Evolutionary conservation across 1,284 basidiomycete species (phyloP), one percentile per base, ranked within the genome.

Genomic region (Somion occarium): DNA sequence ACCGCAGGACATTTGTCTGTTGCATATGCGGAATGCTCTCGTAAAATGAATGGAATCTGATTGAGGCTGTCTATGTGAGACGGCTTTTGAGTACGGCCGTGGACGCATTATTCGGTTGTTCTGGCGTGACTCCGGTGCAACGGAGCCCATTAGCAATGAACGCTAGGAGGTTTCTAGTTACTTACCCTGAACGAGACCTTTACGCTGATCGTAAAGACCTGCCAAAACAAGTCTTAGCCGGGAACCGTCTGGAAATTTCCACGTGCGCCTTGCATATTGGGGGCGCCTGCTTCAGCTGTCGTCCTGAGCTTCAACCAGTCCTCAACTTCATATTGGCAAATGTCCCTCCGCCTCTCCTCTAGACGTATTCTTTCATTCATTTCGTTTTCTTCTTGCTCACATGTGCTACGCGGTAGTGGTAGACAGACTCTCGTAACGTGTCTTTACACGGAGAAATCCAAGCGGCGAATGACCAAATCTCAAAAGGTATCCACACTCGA

Each of bases 291-390:
- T 42, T 42, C 20, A 18, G 5, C 39, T 18, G 15, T n/a, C 20
- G 7, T 42, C 19, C 18, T 18, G 9, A 18, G 15, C 20, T 42
- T 46, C n/a, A 7, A 44, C 30, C 22, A 11, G 7, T 34, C 7
- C 30, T 34, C 15, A 15, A 34, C 30, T 15, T 34, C 7, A 15
- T 34, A 7, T 34, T 34, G 30, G 58, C 51, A 57, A 58, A 76
- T 76, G 74, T 56, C 71, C 52, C 57, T 66, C 63, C 67, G 78
- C 62, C 66, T 83, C 26, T 64, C 79, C 54, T 67, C 75, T 51
- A 74, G 74, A 52, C 68, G 74, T 22, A 71, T 83, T 54, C 76
- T 76, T 30, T 79, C 81, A 13, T 82, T 83, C 62, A 69, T 80
- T 56, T 74, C 77, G 19, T 74, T 79, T 59, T 77, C 79, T 64